Percentiles rank a stretch among this genome's conserved stretches.
Conservation (phyloP, 1,284 basidiomycete genomes). For the Fomes fomentarius region DNA sequence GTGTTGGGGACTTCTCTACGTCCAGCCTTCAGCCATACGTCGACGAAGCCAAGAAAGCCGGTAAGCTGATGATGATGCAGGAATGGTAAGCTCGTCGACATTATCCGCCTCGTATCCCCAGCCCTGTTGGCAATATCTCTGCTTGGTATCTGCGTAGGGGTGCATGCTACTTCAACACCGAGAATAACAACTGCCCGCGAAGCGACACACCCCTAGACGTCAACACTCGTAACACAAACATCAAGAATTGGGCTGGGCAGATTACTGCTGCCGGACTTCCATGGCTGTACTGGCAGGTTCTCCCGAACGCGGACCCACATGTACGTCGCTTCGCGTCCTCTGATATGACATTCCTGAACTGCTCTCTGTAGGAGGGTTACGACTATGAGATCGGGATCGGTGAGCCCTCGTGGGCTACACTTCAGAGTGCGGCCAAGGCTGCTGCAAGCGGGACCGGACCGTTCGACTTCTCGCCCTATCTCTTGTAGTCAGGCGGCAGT, state of each 20-base stretch:
- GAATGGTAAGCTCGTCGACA: conserved; percentile 36
- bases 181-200: conserved; percentile 34
- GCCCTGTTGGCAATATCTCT: background rate
- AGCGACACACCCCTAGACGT: conserved; percentile 27
- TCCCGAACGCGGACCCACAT: conserved; percentile 41
- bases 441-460: no score
- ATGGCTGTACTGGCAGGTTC: conserved; percentile 43
- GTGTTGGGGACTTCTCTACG: conserved; percentile 35
- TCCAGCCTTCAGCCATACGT: conserved; percentile 35
- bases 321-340: conserved; percentile 26
- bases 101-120: background rate
- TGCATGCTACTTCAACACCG: conserved; percentile 37
- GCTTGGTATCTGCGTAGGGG: conserved; percentile 27
- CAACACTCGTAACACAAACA: conserved; percentile 33
- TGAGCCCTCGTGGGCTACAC: conserved; percentile 27
- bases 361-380: conserved; percentile 25
- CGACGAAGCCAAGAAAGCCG: conserved; percentile 32
- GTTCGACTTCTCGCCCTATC: no score
- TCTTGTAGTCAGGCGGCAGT: no score
- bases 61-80: conserved; percentile 39
- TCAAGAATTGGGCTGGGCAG: conserved; percentile 35
- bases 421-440: no score
- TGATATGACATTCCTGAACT: background rate
- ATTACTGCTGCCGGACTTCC: conserved; percentile 40
- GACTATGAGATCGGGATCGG: conserved; percentile 39